A percentile compares a stretch with the other conserved stretches of the same genome.
Evolutionary conservation across 1,284 basidiomycete genomes (phyloP).

Genomic region (Apiotrichum sp.): DNA sequence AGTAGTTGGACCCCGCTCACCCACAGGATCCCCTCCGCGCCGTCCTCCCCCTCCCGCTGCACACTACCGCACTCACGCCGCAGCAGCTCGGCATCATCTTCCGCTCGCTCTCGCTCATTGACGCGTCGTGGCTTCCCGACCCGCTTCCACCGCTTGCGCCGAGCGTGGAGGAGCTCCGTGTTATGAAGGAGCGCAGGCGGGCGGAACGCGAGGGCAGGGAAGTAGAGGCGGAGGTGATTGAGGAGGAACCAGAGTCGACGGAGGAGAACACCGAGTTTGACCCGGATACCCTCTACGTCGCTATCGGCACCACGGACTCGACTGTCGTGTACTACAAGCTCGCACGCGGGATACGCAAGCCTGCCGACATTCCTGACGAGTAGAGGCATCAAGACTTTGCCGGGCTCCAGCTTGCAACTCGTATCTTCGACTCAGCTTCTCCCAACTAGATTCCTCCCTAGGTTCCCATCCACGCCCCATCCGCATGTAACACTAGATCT

Average conservation of each 20-base stretch:
- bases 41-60: slow-evolving; percentile 42
- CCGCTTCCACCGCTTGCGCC: slow-evolving; percentile 27
- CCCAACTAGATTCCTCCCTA: neutral
- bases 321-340: slow-evolving; percentile 48
- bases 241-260: neutral
- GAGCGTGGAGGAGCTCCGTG: slow-evolving; percentile 20
- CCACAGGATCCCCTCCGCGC: slow-evolving; percentile 40
- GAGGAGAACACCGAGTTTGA: slow-evolving; percentile 23
- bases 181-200: slow-evolving; percentile 5
- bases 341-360: slow-evolving; percentile 47
- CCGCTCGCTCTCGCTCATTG: slow-evolving; percentile 19
- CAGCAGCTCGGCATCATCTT: slow-evolving; percentile 38
- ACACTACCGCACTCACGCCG: slow-evolving; percentile 40
- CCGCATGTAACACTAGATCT: neutral
- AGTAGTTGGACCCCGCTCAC: no score
- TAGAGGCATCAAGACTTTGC: slow-evolving; percentile 9
- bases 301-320: slow-evolving; percentile 43
- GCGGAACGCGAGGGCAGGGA: neutral
- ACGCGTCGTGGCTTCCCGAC: slow-evolving; percentile 18
- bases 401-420: no score
- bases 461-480: no score
- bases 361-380: slow-evolving; percentile 48
- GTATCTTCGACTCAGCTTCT: no score
- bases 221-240: neutral
- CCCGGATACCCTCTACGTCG: slow-evolving; percentile 42